Conservation (phyloP, 2,329 filamentous ascomycete species). For the Endocalyx cinctus region DNA sequence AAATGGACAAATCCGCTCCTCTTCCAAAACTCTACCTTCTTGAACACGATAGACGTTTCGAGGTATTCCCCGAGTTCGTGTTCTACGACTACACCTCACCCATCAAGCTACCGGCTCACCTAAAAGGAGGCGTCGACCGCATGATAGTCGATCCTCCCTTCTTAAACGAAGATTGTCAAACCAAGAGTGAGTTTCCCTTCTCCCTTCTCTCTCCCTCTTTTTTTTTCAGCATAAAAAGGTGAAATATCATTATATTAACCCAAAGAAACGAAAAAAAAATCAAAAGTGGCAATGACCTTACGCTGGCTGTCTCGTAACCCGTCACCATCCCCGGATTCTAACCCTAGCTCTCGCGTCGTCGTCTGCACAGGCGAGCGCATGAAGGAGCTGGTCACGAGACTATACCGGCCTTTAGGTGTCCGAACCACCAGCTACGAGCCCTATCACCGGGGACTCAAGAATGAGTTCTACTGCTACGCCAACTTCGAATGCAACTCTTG, state of each 20-base stretch:
- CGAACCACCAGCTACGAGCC: constrained; percentile 65
- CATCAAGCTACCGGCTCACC: constrained; percentile 56
- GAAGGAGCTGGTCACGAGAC: constrained; percentile 56
- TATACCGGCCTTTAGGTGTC: constrained; percentile 63
- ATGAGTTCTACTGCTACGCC: constrained; percentile 76
- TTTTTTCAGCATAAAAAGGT: no score
- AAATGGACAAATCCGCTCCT: no score
- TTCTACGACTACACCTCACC: constrained; percentile 71
- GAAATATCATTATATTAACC: no score
- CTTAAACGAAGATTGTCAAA: constrained; percentile 74
- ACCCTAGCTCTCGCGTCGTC: constrained; percentile 45
- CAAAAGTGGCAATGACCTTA: constrained; percentile 65
- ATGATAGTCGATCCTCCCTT: constrained; percentile 78
- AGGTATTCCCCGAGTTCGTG: constrained; percentile 68
- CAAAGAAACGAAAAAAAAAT: neutral
- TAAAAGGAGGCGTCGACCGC: constrained; percentile 63
- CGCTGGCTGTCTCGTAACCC: constrained; percentile 60
- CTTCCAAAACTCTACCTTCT: constrained; percentile 64
- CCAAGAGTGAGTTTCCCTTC: constrained; percentile 52
- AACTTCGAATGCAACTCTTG: constrained; percentile 64
- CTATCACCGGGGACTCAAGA: constrained; percentile 67
- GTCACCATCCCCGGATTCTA: constrained; percentile 15
- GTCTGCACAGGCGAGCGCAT: constrained; percentile 77
- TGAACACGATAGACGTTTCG: constrained; percentile 71
- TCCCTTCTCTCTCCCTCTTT: constrained; percentile 1